Conservation (phyloP, 306 rosid genomes). For the Prunus mira region DNA sequence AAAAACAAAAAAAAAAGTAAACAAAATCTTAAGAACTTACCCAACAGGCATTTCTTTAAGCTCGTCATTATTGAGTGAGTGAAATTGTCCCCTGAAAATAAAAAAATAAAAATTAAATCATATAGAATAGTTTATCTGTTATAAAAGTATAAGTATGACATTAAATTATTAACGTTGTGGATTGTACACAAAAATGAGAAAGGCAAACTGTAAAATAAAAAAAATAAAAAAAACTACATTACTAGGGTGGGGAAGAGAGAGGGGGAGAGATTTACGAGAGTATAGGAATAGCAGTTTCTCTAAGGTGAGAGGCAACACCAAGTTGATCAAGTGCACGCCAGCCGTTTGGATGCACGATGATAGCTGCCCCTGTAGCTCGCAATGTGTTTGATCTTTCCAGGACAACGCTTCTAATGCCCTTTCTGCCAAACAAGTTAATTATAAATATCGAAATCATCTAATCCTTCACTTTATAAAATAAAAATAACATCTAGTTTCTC, state of each 20-base stretch:
- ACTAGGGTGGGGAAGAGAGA: no score
- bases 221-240: no score
- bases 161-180: no score
- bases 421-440: not conserved
- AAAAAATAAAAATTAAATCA: not conserved
- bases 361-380: conserved; percentile 15
- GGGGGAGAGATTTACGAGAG: not conserved
- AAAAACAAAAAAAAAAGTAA: no score
- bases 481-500: no score
- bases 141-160: no score
- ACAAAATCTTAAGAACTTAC: not conserved
- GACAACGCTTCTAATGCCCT: conserved; percentile 13
- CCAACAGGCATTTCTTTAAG: not conserved
- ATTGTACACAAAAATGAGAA: no score
- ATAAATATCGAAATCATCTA: not conserved
- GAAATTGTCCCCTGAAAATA: conserved; percentile 8
- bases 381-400: conserved; percentile 11
- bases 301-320: conserved; percentile 12
- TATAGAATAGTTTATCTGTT: not conserved
- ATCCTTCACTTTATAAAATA: no score
- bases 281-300: conserved; percentile 11
- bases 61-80: not conserved
- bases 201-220: no score
- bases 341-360: conserved; percentile 6
- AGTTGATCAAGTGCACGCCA: conserved; percentile 30